Percentiles rank a stretch among this genome's conserved stretches.
phyloP scores from a whole-genome alignment of 2,329 filamentous ascomycete genomes.

The Scedosporium boydii region DNA sequence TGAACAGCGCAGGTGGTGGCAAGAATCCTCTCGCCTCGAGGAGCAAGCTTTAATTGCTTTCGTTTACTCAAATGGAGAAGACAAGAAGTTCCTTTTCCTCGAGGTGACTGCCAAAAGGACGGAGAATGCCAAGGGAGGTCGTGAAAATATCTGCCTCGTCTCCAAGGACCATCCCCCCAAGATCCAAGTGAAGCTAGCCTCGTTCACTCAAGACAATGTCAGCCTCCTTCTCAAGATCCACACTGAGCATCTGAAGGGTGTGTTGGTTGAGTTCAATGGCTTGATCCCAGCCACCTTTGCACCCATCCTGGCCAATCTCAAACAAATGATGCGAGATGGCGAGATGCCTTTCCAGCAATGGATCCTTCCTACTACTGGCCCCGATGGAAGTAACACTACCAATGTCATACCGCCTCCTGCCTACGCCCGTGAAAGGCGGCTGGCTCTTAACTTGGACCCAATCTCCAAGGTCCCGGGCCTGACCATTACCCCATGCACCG shows the following conservation, averaged over 20 bases:
- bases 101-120: neutral
- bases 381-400: neutral
- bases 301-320: neutral
- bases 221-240: neutral
- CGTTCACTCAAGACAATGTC: neutral
- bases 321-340: neutral
- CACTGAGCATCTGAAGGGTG: neutral
- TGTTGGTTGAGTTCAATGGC: neutral
- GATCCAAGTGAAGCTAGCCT: neutral
- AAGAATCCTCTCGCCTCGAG: neutral
- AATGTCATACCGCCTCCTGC: neutral
- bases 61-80: neutral
- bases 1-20: neutral
- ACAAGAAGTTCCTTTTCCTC: neutral
- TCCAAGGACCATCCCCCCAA: neutral
- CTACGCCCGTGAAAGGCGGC: neutral
- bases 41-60: neutral
- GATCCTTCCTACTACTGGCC: neutral
- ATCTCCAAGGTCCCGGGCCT: neutral
- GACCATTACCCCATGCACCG: neutral
- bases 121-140: neutral
- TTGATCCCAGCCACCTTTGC: neutral
- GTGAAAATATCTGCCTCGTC: neutral
- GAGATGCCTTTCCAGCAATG: neutral
- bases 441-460: neutral